These are phyloP conservation scores for Cordyceps sp. DNA, from an alignment of 2,329 filamentous ascomycete genomes.

Conservation along the genomic window DNA sequence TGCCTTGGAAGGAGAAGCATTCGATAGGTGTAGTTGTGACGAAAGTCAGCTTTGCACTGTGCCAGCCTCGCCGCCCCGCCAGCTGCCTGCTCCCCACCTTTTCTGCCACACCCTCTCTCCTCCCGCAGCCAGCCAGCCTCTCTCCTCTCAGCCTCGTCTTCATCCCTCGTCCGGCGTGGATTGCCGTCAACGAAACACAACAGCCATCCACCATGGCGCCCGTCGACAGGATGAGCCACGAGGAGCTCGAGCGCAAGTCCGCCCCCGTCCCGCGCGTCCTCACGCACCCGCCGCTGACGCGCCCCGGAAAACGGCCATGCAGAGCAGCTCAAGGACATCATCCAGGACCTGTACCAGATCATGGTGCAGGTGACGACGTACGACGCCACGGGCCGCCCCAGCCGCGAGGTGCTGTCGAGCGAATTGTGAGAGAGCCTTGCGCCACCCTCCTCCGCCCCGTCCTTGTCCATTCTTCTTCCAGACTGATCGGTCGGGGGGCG, in stretches of 20 bases:
- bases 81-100: no score
- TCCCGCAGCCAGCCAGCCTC: background rate
- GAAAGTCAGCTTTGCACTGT: no score
- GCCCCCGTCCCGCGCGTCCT: background rate
- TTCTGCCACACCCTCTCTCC: no score
- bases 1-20: no score
- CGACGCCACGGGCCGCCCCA: slow-evolving; percentile 33
- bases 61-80: no score
- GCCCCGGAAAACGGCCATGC: background rate
- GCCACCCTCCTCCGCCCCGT: background rate
- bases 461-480: no score
- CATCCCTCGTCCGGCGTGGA: no score
- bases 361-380: slow-evolving; percentile 47
- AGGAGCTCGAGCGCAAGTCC: slow-evolving; percentile 20
- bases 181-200: no score
- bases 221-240: slow-evolving; percentile 20
- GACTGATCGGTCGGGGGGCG: no score
- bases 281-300: no score
- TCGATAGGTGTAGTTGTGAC: no score
- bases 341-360: slow-evolving; percentile 46
- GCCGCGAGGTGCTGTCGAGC: slow-evolving; percentile 36
- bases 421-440: slow-evolving; percentile 22
- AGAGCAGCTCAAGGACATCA: slow-evolving; percentile 44
- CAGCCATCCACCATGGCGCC: slow-evolving; percentile 20
- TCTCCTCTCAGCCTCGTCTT: background rate